Conservation (phyloP, 176 grass and related monocot genomes). For the Cocos nucifera region DNA sequence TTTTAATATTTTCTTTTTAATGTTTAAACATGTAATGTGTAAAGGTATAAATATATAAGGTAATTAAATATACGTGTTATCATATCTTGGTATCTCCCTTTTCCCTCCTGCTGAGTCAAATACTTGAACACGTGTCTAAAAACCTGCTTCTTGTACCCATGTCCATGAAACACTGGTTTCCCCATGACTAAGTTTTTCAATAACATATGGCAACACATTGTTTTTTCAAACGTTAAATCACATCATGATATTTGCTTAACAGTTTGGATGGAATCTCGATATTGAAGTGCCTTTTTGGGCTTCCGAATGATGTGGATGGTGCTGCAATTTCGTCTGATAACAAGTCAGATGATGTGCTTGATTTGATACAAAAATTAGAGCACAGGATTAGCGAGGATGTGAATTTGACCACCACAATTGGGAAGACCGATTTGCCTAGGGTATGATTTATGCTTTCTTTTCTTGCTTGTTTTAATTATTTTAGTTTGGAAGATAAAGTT, state of each 20-base stretch:
- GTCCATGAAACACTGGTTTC: no score
- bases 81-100: no score
- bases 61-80: no score
- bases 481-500: slow-evolving; percentile 28
- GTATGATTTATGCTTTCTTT: slow-evolving; percentile 31
- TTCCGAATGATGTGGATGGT: slow-evolving; percentile 37
- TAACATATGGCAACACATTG: no score
- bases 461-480: slow-evolving; percentile 7
- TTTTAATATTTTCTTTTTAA: no score
- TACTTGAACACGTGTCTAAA: no score
- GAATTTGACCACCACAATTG: slow-evolving; percentile 25
- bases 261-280: slow-evolving; percentile 60
- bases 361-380: slow-evolving; percentile 45
- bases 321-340: slow-evolving; percentile 33
- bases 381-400: slow-evolving; percentile 37
- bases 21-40: no score
- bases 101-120: no score
- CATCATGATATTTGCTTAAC: slow-evolving; percentile 21
- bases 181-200: no score
- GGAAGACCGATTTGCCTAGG: slow-evolving; percentile 42
- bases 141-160: no score
- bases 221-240: slow-evolving; percentile 2
- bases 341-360: slow-evolving; percentile 34
- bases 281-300: slow-evolving; percentile 73
- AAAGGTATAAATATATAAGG: no score